Evolutionary conservation across 2,329 filamentous ascomycete species (phyloP), one percentile per base, ranked within the genome.

Genomic region (Botrytis paeoniae): DNA sequence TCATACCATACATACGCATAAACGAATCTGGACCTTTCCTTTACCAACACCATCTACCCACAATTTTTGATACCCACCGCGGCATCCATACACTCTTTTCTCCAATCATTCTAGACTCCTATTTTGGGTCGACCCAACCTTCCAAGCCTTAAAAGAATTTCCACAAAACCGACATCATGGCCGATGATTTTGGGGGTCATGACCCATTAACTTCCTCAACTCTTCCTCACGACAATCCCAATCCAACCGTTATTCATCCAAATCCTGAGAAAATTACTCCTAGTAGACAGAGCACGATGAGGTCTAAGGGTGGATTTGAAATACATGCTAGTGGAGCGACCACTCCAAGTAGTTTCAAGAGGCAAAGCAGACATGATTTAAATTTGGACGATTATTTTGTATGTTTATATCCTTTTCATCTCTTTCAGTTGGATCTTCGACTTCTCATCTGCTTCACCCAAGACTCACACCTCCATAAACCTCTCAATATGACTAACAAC

Each of bases 331-430:
- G 65, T 54, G 57, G 71, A 37, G 48, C 71, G 29, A 48, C 54
- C 5, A 73, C 71, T n/a, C 71, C 71, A 4, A 70, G n/a, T 70
- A 70, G 65, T 62, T 73, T 72, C 63, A 39, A 75, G 18, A 61
- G 65, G 9, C 51, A 22, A 20, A 73, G 62, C 29, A 72, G 37
- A 43, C 73, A 72, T 71, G 57, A 45, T 54, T 59, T 76, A 35
- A 76, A 77, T 18, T 41, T 78, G 37, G 74, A 75, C 66, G 77
- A 77, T 41, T 80, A 80, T 62, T 80, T 80, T 63, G 79, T 80
- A 76, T 25, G 77, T 75, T 59, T 51, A 60, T 39, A 12, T 45
- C n/a, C 59, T 37, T 22, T 35, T 63, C 59, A 16, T 63, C 22
- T 12, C 51, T 20, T 45, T n/a, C 39, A 18, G 22, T 51, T 22